Conservation (phyloP, 2,329 filamentous ascomycete species). For the Mycocentrospora acerina region DNA sequence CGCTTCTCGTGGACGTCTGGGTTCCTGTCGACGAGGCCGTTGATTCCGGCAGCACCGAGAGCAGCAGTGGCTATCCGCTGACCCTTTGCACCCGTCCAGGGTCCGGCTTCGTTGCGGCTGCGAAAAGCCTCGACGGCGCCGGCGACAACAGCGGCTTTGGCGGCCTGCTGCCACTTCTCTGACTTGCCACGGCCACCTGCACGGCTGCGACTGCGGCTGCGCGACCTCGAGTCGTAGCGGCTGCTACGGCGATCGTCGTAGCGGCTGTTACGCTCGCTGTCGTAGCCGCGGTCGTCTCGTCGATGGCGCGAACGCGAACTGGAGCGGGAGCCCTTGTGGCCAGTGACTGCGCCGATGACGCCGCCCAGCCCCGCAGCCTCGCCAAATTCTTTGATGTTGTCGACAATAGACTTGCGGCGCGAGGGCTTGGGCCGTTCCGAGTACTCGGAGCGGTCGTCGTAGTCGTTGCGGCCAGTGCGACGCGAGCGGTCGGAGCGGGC, state of each 20-base stretch:
- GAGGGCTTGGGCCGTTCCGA: slow-evolving; percentile 45
- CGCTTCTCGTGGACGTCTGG: slow-evolving; percentile 74
- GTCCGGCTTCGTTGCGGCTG: slow-evolving; percentile 82
- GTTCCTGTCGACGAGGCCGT: slow-evolving; percentile 69
- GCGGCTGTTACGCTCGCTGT: slow-evolving; percentile 40
- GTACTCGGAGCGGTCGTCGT: slow-evolving; percentile 51
- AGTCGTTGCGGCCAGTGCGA: slow-evolving; percentile 47
- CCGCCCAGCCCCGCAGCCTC: slow-evolving; percentile 61
- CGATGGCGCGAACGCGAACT: slow-evolving; percentile 48
- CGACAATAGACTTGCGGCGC: slow-evolving; percentile 60
- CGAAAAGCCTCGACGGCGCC: slow-evolving; percentile 92
- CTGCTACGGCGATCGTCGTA: slow-evolving; percentile 35
- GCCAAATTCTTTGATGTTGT: slow-evolving; percentile 56
- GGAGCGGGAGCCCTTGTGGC: slow-evolving; percentile 62
- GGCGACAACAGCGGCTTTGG: slow-evolving; percentile 86
- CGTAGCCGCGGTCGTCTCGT: slow-evolving; percentile 52
- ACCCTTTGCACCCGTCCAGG: slow-evolving; percentile 88
- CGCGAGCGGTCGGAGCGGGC: slow-evolving; percentile 38
- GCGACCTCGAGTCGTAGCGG: slow-evolving; percentile 57
- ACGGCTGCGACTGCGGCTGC: slow-evolving; percentile 50
- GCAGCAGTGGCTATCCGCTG: slow-evolving; percentile 90
- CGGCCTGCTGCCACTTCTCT: slow-evolving; percentile 68
- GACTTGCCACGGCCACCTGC: slow-evolving; percentile 50
- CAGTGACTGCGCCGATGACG: slow-evolving; percentile 52
- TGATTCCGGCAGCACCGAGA: slow-evolving; percentile 79